Percentiles rank a stretch among this genome's conserved stretches.
phyloP scores from a whole-genome alignment of 73 alveolate genomes.

The Tetrahymena elliotti region DNA sequence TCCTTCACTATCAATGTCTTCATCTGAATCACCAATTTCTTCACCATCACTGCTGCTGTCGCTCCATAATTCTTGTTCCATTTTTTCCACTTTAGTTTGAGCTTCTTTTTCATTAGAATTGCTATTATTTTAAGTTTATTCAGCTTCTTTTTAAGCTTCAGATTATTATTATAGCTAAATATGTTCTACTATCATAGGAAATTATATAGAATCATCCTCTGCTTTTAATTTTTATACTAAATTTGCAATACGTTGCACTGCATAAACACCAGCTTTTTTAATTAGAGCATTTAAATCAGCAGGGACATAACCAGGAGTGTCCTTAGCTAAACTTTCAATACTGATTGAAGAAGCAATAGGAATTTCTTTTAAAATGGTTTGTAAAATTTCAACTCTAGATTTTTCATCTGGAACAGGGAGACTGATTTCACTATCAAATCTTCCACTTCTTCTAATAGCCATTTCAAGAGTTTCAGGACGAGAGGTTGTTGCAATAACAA shows the following conservation, averaged over 20 bases:
- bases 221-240: constrained; percentile 31
- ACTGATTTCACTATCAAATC: constrained; percentile 98
- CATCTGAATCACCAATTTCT: constrained; percentile 1
- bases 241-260: constrained; percentile 52
- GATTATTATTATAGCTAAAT: constrained; percentile 50
- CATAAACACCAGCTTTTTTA: constrained; percentile 84
- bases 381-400: constrained; percentile 76
- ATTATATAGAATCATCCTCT: constrained; percentile 62
- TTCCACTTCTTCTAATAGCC: constrained; percentile 97
- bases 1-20: not conserved
- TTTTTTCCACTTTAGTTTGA: not conserved
- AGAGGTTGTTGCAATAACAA: constrained; percentile 69
- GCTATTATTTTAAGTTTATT: not conserved
- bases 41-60: not conserved
- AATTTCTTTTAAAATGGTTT: constrained; percentile 60
- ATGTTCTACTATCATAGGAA: constrained; percentile 47
- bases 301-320: constrained; percentile 99
- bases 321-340: constrained; percentile 75
- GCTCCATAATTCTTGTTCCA: not conserved
- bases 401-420: constrained; percentile 95
- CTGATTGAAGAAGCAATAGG: constrained; percentile 61
- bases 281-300: constrained; percentile 92
- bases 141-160: constrained; percentile 60
- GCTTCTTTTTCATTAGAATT: not conserved
- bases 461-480: constrained; percentile 96